phyloP scores from a whole-genome alignment of 179 eudicot genomes.

The Camellia oleifera region DNA sequence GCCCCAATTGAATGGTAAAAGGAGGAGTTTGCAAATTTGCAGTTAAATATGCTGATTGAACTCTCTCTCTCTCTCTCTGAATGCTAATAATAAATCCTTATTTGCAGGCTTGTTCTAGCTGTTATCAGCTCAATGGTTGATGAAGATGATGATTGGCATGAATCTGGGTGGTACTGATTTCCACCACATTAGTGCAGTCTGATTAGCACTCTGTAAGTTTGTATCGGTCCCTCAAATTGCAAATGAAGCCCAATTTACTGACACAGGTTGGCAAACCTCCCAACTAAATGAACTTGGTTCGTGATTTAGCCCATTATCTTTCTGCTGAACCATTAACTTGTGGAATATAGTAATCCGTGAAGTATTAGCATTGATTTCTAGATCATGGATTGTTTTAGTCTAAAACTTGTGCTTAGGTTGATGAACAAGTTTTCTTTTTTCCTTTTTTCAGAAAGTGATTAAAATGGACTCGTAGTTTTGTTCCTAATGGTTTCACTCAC shows the following conservation, averaged over 20 bases:
- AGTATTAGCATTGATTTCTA: too few relatives aligned
- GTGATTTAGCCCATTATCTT: too few relatives aligned
- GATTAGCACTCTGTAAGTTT: not conserved
- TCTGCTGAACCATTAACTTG: too few relatives aligned
- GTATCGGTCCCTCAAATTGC: not conserved
- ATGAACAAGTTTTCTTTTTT: too few relatives aligned
- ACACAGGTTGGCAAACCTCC: not conserved
- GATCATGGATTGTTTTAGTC: too few relatives aligned
- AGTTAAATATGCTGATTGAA: not conserved
- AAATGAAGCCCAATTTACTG: not conserved
- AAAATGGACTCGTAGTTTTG: too few relatives aligned
- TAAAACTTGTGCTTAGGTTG: too few relatives aligned
- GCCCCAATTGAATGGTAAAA: too few relatives aligned
- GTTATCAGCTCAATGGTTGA: constrained; percentile 46
- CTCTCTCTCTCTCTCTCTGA: constrained; percentile 4
- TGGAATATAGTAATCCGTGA: too few relatives aligned
- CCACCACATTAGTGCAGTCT: not conserved
- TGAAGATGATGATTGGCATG: constrained; percentile 54
- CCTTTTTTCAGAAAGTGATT: too few relatives aligned
- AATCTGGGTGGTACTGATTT: constrained; percentile 42
- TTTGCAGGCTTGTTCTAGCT: constrained; percentile 66
- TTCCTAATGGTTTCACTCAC: too few relatives aligned
- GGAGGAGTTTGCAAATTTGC: not conserved
- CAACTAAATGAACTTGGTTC: too few relatives aligned
- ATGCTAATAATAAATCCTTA: constrained; percentile 18